Conservation (phyloP, 306 rosid species). For the Pyrus communis region DNA sequence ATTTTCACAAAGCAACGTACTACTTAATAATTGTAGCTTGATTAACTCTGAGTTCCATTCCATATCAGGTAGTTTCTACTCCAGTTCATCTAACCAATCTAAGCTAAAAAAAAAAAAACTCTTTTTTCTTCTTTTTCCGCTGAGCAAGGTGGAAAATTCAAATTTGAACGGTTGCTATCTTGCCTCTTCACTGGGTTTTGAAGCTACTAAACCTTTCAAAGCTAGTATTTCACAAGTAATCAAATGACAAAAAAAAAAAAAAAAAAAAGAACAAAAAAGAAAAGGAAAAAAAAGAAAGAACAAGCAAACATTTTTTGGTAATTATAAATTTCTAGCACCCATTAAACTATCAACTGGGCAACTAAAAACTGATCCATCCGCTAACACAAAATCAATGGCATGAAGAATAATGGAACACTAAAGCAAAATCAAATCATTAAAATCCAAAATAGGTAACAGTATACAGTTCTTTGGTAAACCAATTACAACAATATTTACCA, state of each 20-base stretch:
- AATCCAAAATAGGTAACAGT: neutral
- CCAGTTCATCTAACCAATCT: neutral
- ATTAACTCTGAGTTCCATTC: neutral
- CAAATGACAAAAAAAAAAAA: neutral
- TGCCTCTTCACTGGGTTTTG: neutral
- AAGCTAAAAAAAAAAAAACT: neutral
- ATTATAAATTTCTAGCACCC: neutral
- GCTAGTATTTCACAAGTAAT: neutral
- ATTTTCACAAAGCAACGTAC: neutral
- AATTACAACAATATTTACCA: slow-evolving; percentile 44
- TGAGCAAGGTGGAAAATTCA: neutral
- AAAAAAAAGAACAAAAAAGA: too few species aligned
- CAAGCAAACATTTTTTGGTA: neutral
- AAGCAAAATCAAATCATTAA: neutral
- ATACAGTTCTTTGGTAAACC: neutral
- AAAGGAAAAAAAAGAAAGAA: neutral
- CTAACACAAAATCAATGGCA: neutral
- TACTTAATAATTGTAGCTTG: neutral
- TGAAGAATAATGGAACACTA: neutral
- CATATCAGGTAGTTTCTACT: neutral
- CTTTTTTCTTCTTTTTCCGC: neutral
- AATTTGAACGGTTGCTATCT: neutral
- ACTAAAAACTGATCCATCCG: neutral
- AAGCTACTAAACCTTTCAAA: neutral
- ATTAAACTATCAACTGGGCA: neutral